Percentiles rank a stretch among this genome's conserved stretches.
Conservation (phyloP, 257 asterid species). For the Plantago major region DNA sequence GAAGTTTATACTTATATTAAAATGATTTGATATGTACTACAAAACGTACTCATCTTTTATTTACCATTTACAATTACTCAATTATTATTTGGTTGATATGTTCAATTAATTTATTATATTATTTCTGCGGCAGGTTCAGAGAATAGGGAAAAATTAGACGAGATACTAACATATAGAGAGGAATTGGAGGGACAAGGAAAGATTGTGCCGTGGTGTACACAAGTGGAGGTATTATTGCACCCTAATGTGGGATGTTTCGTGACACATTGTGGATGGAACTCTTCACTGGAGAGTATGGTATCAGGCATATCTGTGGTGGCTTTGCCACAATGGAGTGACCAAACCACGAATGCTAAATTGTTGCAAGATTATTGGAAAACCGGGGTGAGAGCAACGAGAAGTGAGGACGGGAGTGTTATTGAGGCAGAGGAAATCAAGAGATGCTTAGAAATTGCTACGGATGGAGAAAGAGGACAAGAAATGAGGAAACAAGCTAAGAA, state of each 20-base stretch:
- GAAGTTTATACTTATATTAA: too few species aligned
- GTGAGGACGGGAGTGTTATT: conserved; percentile 10
- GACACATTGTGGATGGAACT: conserved; percentile 64
- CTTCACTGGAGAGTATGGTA: conserved; percentile 36
- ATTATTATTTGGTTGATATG: too few species aligned
- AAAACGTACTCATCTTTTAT: too few species aligned
- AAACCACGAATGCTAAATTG: conserved; percentile 41
- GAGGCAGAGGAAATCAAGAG: conserved; percentile 29
- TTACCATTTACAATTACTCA: too few species aligned
- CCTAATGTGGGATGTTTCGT: conserved; percentile 35
- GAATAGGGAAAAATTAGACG: neutral
- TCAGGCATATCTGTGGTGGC: conserved; percentile 39
- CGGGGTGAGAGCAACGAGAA: conserved; percentile 31
- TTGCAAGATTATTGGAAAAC: conserved; percentile 43
- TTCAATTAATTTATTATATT: too few species aligned
- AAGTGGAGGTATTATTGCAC: conserved; percentile 42
- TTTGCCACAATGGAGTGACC: conserved; percentile 52
- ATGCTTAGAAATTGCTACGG: conserved; percentile 33
- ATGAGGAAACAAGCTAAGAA: conserved; percentile 28
- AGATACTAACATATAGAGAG: conserved; percentile 5
- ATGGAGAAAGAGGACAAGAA: conserved; percentile 18
- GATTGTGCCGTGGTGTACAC: conserved; percentile 43
- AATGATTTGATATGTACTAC: too few species aligned
- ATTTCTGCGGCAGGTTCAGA: neutral
- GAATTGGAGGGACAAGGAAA: conserved; percentile 30